Percentiles rank a stretch among this genome's conserved stretches.
These are phyloP conservation scores for Hyphopichia wangnamkhiaoensis DNA, from an alignment of 1,139 yeast genomes.

Conservation along the genomic window DNA sequence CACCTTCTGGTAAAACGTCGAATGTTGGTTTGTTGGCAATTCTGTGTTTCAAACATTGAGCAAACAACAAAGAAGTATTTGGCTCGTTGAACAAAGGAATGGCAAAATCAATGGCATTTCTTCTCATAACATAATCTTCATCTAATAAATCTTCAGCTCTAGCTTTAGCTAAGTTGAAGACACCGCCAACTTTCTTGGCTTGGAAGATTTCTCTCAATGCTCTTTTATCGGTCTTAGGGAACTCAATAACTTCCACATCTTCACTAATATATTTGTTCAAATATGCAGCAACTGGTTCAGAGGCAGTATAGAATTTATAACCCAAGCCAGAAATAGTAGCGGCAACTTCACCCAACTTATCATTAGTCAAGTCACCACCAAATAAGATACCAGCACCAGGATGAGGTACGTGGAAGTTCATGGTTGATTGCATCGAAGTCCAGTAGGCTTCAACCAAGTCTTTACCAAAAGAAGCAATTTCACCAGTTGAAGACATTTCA, in stretches of 20 bases:
- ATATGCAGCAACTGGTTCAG: slow-evolving; percentile 69
- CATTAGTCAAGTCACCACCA: slow-evolving; percentile 86
- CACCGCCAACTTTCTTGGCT: slow-evolving; percentile 77
- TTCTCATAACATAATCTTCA: slow-evolving; percentile 95
- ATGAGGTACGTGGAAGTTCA: slow-evolving; percentile 91
- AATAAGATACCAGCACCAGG: slow-evolving; percentile 89
- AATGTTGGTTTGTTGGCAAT: slow-evolving; percentile 56
- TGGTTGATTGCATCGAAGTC: slow-evolving; percentile 94
- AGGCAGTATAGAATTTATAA: slow-evolving; percentile 79
- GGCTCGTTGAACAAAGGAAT: slow-evolving; percentile 97
- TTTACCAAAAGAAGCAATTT: slow-evolving; percentile 92
- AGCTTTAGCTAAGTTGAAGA: slow-evolving; percentile 86
- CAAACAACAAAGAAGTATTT: slow-evolving; percentile 84
- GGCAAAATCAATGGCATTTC: slow-evolving; percentile 97
- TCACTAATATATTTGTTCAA: slow-evolving; percentile 51
- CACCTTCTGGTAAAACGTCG: slow-evolving; percentile 39
- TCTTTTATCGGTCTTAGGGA: slow-evolving; percentile 92
- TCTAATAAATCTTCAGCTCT: slow-evolving; percentile 85
- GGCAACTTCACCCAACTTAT: slow-evolving; percentile 74
- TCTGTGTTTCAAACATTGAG: slow-evolving; percentile 76
- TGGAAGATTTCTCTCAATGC: slow-evolving; percentile 92
- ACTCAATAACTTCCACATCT: slow-evolving; percentile 68
- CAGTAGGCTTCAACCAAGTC: slow-evolving; percentile 90
- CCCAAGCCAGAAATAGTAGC: slow-evolving; percentile 69
- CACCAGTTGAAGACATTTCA: slow-evolving; percentile 99